Evolutionary conservation across 208 protist genomes (phyloP).

Genomic region (Entamoeba dispar): DNA sequence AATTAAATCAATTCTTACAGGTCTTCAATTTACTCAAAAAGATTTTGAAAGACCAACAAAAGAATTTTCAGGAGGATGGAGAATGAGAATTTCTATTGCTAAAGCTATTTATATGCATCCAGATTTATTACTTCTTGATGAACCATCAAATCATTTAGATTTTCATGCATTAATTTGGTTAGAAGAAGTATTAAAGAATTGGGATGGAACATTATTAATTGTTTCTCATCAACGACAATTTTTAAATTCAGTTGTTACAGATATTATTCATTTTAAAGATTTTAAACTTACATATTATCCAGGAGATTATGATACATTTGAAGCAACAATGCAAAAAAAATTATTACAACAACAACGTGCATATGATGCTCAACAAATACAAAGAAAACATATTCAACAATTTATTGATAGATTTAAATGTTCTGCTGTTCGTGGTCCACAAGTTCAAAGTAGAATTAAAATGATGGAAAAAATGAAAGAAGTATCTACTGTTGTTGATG

Average conservation of each 20-base stretch:
- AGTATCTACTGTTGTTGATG: slow-evolving; percentile 76
- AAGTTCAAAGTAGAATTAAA: slow-evolving; percentile 75
- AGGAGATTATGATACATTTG: not conserved
- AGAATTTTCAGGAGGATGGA: slow-evolving; percentile 37
- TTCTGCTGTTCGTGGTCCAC: slow-evolving; percentile 57
- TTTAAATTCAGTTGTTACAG: slow-evolving; percentile 24
- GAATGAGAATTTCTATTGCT: slow-evolving; percentile 63
- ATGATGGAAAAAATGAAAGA: slow-evolving; percentile 47
- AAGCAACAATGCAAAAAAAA: not conserved
- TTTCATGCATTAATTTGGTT: slow-evolving; percentile 5
- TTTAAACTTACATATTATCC: not conserved
- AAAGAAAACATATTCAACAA: not conserved
- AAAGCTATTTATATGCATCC: slow-evolving; percentile 67
- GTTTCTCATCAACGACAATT: slow-evolving; percentile 34
- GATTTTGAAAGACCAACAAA: not conserved
- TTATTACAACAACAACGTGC: not conserved
- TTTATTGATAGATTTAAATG: slow-evolving; percentile 45
- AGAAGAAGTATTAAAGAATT: not conserved
- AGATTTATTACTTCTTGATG: slow-evolving; percentile 64
- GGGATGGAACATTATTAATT: slow-evolving; percentile 16
- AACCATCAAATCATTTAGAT: slow-evolving; percentile 73
- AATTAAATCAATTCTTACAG: not conserved
- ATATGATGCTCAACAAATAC: not conserved
- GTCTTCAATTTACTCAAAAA: slow-evolving; percentile 14
- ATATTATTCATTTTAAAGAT: slow-evolving; percentile 20